phyloP scores from a whole-genome alignment of 169 alveolate species.

The Plasmodium cynomolgi region DNA sequence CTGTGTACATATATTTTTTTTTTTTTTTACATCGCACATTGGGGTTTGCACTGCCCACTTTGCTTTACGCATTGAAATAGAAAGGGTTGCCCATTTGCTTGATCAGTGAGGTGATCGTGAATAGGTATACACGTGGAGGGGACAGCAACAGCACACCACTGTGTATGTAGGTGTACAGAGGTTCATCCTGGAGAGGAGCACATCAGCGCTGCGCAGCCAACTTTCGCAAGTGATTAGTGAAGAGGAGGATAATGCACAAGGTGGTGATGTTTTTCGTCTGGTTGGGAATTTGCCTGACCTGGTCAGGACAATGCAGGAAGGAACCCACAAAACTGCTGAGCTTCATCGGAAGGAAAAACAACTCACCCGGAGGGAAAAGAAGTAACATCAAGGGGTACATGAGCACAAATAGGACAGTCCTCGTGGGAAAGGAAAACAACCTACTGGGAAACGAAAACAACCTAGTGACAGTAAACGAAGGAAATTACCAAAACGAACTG shows the following conservation, averaged over 20 bases:
- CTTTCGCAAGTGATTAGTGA: not conserved
- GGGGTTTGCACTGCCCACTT: not conserved
- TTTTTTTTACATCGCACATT: not conserved
- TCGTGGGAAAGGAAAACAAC: not conserved
- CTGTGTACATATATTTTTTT: not conserved
- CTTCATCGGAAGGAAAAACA: not conserved
- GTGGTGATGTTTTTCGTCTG: not conserved
- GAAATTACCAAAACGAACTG: slow-evolving; percentile 66
- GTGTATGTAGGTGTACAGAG: not conserved
- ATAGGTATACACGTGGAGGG: not conserved
- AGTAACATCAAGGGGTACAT: not conserved
- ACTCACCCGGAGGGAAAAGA: not conserved
- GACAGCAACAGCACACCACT: not conserved
- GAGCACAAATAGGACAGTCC: not conserved
- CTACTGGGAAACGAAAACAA: not conserved
- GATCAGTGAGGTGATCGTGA: not conserved
- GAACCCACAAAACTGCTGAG: not conserved
- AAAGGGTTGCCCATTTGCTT: not conserved
- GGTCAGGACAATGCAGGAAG: slow-evolving; percentile 1
- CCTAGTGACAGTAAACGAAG: slow-evolving; percentile 31
- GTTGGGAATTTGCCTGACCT: not conserved
- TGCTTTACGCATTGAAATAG: not conserved
- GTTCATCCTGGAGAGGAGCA: not conserved
- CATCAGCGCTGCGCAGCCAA: not conserved
- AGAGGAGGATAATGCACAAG: not conserved